Percentiles rank a stretch among this genome's conserved stretches.
These are phyloP conservation scores for Naumovozyma dairenensis DNA, from an alignment of 805 yeast species.

Conservation along the genomic window DNA sequence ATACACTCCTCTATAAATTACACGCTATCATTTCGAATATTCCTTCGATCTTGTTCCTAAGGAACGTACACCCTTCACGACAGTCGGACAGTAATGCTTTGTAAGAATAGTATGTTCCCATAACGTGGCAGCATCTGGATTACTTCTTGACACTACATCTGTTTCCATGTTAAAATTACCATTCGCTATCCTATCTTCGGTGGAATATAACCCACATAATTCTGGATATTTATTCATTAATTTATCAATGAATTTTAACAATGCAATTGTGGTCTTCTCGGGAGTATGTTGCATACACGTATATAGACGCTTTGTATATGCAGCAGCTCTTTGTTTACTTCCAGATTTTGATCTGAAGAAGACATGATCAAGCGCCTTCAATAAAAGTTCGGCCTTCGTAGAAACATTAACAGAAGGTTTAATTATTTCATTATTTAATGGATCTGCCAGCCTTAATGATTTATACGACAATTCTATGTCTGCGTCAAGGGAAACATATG, in stretches of 20 bases:
- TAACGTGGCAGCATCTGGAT: constrained; percentile 78
- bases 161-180: constrained; percentile 64
- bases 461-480: constrained; percentile 82
- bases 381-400: constrained; percentile 76
- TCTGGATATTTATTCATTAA: constrained; percentile 62
- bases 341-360: constrained; percentile 72
- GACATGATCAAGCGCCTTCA: constrained; percentile 67
- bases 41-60: constrained; percentile 31
- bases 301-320: constrained; percentile 76
- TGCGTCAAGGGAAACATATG: constrained; percentile 62
- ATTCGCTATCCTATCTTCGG: constrained; percentile 80
- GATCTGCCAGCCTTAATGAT: constrained; percentile 72
- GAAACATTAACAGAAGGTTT: constrained; percentile 77
- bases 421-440: constrained; percentile 38
- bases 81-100: constrained; percentile 74
- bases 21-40: constrained; percentile 10
- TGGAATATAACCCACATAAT: constrained; percentile 64
- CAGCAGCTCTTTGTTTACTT: constrained; percentile 54
- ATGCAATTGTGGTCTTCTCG: constrained; percentile 75
- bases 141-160: constrained; percentile 61
- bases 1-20: no score
- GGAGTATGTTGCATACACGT: constrained; percentile 65
- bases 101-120: constrained; percentile 81
- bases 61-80: constrained; percentile 53
- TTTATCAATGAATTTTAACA: constrained; percentile 68